phyloP scores from a whole-genome alignment of 441 rosid species.

The Erodium trifolium region DNA sequence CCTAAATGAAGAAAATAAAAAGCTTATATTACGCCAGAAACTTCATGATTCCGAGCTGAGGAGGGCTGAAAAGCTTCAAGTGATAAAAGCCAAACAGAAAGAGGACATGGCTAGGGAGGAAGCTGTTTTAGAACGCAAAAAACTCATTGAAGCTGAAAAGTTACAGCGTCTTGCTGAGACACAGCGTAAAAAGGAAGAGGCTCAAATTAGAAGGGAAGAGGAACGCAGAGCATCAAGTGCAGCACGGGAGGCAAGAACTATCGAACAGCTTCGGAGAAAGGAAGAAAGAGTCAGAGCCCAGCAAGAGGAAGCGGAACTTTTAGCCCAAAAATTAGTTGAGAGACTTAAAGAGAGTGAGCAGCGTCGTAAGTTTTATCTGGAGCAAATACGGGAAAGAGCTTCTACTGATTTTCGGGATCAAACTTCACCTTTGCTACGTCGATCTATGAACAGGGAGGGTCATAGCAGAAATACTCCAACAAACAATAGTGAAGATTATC shows the following conservation, averaged over 20 bases:
- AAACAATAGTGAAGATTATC: conserved; percentile 39
- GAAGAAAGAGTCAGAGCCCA: conserved; percentile 78
- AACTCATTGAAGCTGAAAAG: conserved; percentile 76
- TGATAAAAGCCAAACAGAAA: conserved; percentile 58
- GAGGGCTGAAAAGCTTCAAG: conserved; percentile 71
- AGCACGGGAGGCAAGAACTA: conserved; percentile 69
- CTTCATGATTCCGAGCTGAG: conserved; percentile 70
- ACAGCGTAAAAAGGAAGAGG: conserved; percentile 76
- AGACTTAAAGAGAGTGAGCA: conserved; percentile 71
- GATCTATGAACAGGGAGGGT: conserved; percentile 48
- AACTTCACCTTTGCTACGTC: conserved; percentile 60
- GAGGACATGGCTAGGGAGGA: conserved; percentile 83
- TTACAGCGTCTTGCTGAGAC: conserved; percentile 76
- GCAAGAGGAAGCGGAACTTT: conserved; percentile 81
- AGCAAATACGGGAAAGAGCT: conserved; percentile 78
- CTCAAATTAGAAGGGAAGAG: conserved; percentile 79
- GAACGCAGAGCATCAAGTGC: conserved; percentile 82
- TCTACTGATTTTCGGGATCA: conserved; percentile 83
- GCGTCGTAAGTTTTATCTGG: conserved; percentile 66
- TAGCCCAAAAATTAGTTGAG: conserved; percentile 75
- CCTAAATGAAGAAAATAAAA: conserved; percentile 74
- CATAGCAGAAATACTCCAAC: conserved; percentile 48
- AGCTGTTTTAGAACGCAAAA: conserved; percentile 69
- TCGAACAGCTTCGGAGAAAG: conserved; percentile 66
- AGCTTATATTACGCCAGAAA: conserved; percentile 70